Conservation (phyloP, 2,329 filamentous ascomycete genomes). For the Aspergillus niger region DNA sequence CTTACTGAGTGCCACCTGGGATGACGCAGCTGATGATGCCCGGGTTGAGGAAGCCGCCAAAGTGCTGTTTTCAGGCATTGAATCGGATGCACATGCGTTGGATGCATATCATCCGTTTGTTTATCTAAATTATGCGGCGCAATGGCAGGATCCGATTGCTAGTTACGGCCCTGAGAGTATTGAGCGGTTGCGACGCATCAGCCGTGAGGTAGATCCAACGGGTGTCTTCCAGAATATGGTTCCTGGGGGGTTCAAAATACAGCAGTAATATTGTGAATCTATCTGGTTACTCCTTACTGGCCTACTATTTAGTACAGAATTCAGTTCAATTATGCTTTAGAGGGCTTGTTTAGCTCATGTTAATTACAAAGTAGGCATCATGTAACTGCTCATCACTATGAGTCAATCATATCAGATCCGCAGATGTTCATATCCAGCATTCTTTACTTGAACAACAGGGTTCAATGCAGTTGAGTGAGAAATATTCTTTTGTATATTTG, state of each 20-base stretch:
- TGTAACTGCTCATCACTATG: too few relatives aligned
- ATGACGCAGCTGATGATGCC: constrained; percentile 34
- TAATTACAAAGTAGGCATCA: too few relatives aligned
- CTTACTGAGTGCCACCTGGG: constrained; percentile 35
- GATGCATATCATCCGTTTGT: constrained; percentile 29
- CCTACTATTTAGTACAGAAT: too few relatives aligned
- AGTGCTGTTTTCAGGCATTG: constrained; percentile 19
- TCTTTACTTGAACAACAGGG: too few relatives aligned
- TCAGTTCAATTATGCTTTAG: too few relatives aligned
- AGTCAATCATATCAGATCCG: too few relatives aligned
- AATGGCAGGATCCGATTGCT: constrained; percentile 45
- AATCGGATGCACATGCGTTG: constrained; percentile 17
- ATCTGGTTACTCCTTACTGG: too few relatives aligned
- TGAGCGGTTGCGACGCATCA: constrained; percentile 33
- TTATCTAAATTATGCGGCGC: constrained; percentile 53
- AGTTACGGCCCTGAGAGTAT: constrained; percentile 45
- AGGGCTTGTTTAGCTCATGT: too few relatives aligned
- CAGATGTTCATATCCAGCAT: too few relatives aligned
- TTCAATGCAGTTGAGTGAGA: too few relatives aligned
- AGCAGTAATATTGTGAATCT: too few relatives aligned
- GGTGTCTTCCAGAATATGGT: constrained; percentile 43
- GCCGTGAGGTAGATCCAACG: constrained; percentile 43
- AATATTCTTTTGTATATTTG: too few relatives aligned
- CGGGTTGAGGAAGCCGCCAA: constrained; percentile 28
- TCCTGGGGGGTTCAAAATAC: constrained; percentile 47